Base-by-base conservation (phyloP, 495 filamentous ascomycete species). In the Aspergillus wentii region DNA sequence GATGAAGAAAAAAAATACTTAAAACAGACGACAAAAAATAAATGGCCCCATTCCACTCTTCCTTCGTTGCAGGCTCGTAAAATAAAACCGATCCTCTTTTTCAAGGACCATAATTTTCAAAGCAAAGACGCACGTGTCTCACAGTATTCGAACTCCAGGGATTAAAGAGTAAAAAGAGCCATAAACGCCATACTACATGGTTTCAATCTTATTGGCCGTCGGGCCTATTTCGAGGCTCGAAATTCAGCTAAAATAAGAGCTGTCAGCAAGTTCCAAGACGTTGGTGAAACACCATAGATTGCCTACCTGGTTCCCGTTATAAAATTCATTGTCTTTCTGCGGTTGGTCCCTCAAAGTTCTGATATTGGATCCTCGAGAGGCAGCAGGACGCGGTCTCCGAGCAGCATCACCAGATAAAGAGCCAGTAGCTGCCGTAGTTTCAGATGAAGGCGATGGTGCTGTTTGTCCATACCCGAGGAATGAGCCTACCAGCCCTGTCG, bases 251-350 rank as follows among this genome's bases (percentile, higher is more conserved):
- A 29, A 38, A 5, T 2, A 20, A 21, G 19, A n/a, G n/a, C n/a
- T n/a, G 8, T 28, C 16, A 41, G 22, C 22, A n/a, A 26, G 17
- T 30, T 22, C 17, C n/a, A 23, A 37, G 3, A 17, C 13, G 1
- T 18, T n/a, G 3, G 18, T 18, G 29, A 5, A 20, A 17, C n/a
- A 49, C n/a, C n/a, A n/a, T n/a, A n/a, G n/a, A n/a, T n/a, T n/a
- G n/a, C 82, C 41, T 69, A 90, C 85, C 57, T 86, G 84, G 51
- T 94, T 95, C 3, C 88, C 88, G 59, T 95, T 95, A 54, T 95
- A 95, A 25, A 88, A 77, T 48, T 90, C 78, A 16, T 71, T 68
- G 40, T 82, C 54, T 48, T 69, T 73, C 32, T 57, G 61, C 34
- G 59, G 54, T 33, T 78, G 74, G 51, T 82, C 77, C 33, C 66